Conservation (phyloP, 1,284 basidiomycete species). For the Cystobasidium pallidum region DNA sequence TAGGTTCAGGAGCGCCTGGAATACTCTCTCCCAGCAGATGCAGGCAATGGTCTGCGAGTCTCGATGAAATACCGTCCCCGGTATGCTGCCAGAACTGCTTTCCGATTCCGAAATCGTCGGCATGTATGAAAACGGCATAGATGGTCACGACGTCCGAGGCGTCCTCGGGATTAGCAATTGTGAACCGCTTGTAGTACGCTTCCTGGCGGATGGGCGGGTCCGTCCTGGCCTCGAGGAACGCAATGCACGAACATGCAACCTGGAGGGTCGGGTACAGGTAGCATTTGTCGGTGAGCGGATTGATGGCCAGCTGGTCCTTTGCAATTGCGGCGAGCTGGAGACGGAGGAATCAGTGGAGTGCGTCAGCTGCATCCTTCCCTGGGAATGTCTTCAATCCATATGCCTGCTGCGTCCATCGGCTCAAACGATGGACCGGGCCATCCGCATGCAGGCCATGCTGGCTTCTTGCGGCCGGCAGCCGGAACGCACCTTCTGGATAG, state of each 20-base stretch:
- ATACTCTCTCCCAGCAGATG: slow-evolving; percentile 62
- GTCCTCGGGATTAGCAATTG: slow-evolving; percentile 48
- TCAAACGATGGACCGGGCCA: neutral
- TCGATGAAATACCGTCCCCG: slow-evolving; percentile 84
- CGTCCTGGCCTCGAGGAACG: slow-evolving; percentile 67
- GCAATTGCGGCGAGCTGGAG: slow-evolving; percentile 74
- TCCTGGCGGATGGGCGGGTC: slow-evolving; percentile 65
- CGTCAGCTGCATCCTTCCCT: neutral
- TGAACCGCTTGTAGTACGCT: slow-evolving; percentile 62
- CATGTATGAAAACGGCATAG: slow-evolving; percentile 77
- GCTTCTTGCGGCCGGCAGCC: neutral
- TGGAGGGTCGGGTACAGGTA: slow-evolving; percentile 75
- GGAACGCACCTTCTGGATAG: slow-evolving; percentile 73
- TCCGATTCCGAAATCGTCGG: slow-evolving; percentile 67
- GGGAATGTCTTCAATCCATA: neutral
- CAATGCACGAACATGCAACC: slow-evolving; percentile 72
- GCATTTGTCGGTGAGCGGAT: slow-evolving; percentile 67
- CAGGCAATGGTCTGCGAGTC: slow-evolving; percentile 81
- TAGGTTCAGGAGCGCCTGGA: slow-evolving; percentile 21
- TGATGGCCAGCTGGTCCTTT: slow-evolving; percentile 67
- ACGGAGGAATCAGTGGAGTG: too few species aligned
- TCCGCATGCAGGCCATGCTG: neutral
- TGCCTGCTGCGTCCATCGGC: neutral
- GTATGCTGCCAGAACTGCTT: slow-evolving; percentile 97
- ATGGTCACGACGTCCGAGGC: slow-evolving; percentile 60